Evolutionary conservation across 2,329 filamentous ascomycete species (phyloP).

Genomic region (Aureobasidium leucospermi): DNA sequence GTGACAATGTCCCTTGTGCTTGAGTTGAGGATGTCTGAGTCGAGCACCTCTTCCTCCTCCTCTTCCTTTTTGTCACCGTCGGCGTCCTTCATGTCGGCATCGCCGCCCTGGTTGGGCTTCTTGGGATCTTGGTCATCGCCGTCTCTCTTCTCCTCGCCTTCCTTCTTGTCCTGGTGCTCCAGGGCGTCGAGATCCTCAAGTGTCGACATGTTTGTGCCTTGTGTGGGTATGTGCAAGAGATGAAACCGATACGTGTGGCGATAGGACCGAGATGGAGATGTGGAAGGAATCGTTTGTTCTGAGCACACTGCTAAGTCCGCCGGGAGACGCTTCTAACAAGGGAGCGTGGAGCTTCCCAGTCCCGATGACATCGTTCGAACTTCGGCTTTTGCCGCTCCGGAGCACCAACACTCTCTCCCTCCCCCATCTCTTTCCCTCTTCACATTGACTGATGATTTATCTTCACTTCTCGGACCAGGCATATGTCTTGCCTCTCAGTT

Average conservation of each 20-base stretch:
- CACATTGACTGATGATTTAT: too few species aligned
- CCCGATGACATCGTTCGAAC: constrained; percentile 4
- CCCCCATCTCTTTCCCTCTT: too few species aligned
- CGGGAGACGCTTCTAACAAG: too few species aligned
- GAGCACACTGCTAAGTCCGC: neutral
- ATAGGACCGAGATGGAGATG: neutral
- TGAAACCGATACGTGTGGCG: neutral
- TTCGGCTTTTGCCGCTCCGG: neutral
- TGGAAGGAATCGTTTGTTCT: neutral
- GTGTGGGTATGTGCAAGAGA: neutral
- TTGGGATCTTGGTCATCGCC: constrained; percentile 43
- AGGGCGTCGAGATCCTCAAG: constrained; percentile 88
- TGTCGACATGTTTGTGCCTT: constrained; percentile 63
- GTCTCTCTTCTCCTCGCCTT: constrained; percentile 62
- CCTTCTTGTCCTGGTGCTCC: constrained; percentile 66
- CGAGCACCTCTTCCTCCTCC: constrained; percentile 71
- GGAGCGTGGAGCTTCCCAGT: neutral
- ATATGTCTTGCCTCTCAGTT: too few species aligned
- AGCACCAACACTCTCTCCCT: too few species aligned
- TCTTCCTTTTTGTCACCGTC: constrained; percentile 45
- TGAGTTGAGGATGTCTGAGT: constrained; percentile 86
- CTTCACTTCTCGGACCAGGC: too few species aligned
- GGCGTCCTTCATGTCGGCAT: constrained; percentile 87
- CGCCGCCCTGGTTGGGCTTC: constrained; percentile 50
- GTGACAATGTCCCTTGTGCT: constrained; percentile 93